Base-by-base conservation (phyloP, 2,329 filamentous ascomycete genomes). In the Xylariaceae sp. region DNA sequence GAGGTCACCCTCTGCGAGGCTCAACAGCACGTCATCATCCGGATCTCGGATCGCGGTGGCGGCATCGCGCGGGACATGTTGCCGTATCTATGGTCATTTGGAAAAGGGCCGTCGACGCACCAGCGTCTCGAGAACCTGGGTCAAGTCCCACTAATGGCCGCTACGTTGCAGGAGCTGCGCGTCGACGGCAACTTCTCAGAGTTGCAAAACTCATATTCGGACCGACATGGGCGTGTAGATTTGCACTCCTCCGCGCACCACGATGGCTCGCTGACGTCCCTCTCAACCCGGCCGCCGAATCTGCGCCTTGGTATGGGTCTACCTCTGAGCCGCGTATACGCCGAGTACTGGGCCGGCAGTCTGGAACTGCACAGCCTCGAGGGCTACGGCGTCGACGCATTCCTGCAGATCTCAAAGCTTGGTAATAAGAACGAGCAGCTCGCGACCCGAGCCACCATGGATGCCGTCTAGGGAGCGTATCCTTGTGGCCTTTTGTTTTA, bases 401-500 rank as follows among this genome's bases (percentile, higher is more conserved):
- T 99, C 68, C 75, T 99, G 59, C 92, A 97, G 70, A 96, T 99
- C 55, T 96, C 91, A 4, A 95, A 96, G 71, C 79, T 99, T 52
- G 94, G 94, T 16, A 99, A 99, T 72, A 97, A 96, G 79, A 97
- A 97, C 68, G 94, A 99, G 77, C 91, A 96, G 72, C 79, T 99
- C 57, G 91, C 82, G 2, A 91, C 85, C 23, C 78, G 89, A 65
- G 89, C 89, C 21, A 85, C 81, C 60, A 91, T 92, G 79, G 89
- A 92, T 72, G 87, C 88, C 16, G 82, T 92, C 10, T 90, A 77
- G 40, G 6, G 6, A 26, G 10, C 9, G 5, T 9, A 30, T 13
- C 13, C 3, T 20, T 16, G 35, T 16, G 13, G 10, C 10, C 13
- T 54, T 41, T 52, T 51, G 29, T 33, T 48, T 20, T 32, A 42